Percentiles rank a stretch among this genome's conserved stretches.
These are phyloP conservation scores for Xylariaceae sp. DNA, from an alignment of 2,329 filamentous ascomycete genomes.

Conservation along the genomic window DNA sequence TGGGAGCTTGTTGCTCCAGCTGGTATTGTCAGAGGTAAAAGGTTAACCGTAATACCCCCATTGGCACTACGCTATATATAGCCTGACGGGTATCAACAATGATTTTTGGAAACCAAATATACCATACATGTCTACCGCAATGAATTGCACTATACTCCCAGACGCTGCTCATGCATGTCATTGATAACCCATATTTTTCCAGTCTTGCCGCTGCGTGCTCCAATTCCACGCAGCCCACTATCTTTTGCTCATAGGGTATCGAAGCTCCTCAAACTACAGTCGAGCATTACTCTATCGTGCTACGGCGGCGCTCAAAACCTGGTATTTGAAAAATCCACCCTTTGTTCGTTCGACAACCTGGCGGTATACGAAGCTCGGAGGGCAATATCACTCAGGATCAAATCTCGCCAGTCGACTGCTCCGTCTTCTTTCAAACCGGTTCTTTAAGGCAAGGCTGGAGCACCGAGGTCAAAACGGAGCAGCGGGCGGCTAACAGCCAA, in stretches of 20 bases:
- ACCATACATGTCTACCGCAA: constrained; percentile 40
- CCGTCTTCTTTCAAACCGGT: constrained; percentile 10
- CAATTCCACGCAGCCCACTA: constrained; percentile 25
- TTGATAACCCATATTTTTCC: constrained; percentile 30
- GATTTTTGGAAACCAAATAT: constrained; percentile 26
- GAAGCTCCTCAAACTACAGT: constrained; percentile 15
- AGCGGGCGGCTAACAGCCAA: constrained; percentile 14
- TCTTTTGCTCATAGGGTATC: constrained; percentile 33
- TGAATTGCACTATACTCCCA: constrained; percentile 36
- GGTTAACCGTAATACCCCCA: no score
- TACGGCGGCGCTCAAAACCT: constrained; percentile 79
- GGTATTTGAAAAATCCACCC: constrained; percentile 97
- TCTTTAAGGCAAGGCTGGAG: background rate
- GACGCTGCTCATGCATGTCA: constrained; percentile 42
- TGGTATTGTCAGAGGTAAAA: no score
- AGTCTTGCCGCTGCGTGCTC: constrained; percentile 20
- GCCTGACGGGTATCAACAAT: no score
- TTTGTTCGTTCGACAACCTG: constrained; percentile 99
- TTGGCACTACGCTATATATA: no score
- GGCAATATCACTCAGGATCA: background rate
- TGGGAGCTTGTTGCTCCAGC: no score
- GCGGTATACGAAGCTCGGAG: constrained; percentile 94
- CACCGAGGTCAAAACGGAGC: constrained; percentile 20
- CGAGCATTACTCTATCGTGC: constrained; percentile 51
- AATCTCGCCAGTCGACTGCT: constrained; percentile 3